Percentiles rank a stretch among this genome's conserved stretches.
These are phyloP conservation scores for Hypoxylon sp. DNA, from an alignment of 2,329 filamentous ascomycete species.

Conservation along the genomic window DNA sequence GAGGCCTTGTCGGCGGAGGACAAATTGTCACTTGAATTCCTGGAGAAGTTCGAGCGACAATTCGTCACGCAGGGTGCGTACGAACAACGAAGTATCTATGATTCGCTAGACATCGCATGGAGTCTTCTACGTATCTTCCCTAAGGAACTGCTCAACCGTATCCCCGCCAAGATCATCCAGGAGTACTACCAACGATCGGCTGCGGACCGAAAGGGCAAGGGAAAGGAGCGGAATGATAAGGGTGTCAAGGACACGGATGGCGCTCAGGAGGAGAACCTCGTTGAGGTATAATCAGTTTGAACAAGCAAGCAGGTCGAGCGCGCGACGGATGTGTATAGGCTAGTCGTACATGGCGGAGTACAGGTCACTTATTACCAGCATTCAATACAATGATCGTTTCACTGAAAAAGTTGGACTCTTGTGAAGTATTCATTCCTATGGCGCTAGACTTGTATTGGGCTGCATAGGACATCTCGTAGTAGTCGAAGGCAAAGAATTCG, in stretches of 20 bases:
- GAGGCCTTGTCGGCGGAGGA: conserved; percentile 96
- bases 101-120: conserved; percentile 97
- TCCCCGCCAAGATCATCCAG: conserved; percentile 84
- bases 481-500: background rate
- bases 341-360: conserved; percentile 46
- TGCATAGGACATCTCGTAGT: background rate
- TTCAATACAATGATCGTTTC: conserved; percentile 43
- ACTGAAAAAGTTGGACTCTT: conserved; percentile 4
- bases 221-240: conserved; percentile 60
- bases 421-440: background rate
- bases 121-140: conserved; percentile 96
- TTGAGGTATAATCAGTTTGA: conserved; percentile 63
- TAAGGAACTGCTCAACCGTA: conserved; percentile 97
- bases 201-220: conserved; percentile 73
- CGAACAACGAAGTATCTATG: conserved; percentile 90
- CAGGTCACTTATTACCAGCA: conserved; percentile 41
- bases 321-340: conserved; percentile 45
- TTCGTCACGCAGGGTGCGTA: conserved; percentile 95
- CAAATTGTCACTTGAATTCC: conserved; percentile 96
- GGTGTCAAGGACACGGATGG: conserved; percentile 60
- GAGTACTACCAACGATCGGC: conserved; percentile 82
- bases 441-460: background rate
- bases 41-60: conserved; percentile 97
- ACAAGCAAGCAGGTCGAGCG: conserved; percentile 8
- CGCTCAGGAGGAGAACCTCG: conserved; percentile 68